phyloP scores from a whole-genome alignment of 2,329 filamentous ascomycete genomes.

The Sclerotinia minor region DNA sequence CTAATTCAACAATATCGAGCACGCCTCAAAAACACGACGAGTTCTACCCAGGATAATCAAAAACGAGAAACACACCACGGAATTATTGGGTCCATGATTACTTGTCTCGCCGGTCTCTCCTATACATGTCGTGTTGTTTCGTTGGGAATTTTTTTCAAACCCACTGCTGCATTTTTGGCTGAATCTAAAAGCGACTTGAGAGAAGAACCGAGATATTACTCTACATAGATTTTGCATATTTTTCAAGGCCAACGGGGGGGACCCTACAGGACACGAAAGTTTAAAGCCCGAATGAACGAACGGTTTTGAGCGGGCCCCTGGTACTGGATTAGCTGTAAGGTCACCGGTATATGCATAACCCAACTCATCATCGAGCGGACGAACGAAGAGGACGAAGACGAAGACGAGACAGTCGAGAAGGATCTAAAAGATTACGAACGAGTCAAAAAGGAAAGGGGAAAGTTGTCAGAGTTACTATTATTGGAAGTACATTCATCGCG shows the following conservation, averaged over 20 bases:
- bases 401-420: neutral
- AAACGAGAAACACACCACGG: neutral
- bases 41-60: neutral
- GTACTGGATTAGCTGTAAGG: constrained; percentile 16
- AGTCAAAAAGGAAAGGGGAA: neutral
- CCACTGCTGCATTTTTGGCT: neutral
- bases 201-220: neutral
- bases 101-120: neutral
- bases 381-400: constrained; percentile 12
- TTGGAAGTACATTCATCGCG: neutral
- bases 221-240: constrained; percentile 2
- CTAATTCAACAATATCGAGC: neutral
- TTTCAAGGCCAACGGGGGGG: constrained; percentile 2
- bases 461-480: neutral
- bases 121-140: neutral
- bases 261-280: constrained; percentile 14
- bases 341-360: constrained; percentile 11
- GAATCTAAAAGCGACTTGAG: constrained; percentile 11
- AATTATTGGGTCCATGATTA: neutral
- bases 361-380: constrained; percentile 6
- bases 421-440: neutral
- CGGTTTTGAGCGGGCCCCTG: constrained; percentile 15
- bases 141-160: neutral
- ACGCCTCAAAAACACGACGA: constrained; percentile 7
- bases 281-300: constrained; percentile 11